Base-by-base conservation (phyloP, 2,329 filamentous ascomycete species). In the Colletotrichum kahawae region DNA sequence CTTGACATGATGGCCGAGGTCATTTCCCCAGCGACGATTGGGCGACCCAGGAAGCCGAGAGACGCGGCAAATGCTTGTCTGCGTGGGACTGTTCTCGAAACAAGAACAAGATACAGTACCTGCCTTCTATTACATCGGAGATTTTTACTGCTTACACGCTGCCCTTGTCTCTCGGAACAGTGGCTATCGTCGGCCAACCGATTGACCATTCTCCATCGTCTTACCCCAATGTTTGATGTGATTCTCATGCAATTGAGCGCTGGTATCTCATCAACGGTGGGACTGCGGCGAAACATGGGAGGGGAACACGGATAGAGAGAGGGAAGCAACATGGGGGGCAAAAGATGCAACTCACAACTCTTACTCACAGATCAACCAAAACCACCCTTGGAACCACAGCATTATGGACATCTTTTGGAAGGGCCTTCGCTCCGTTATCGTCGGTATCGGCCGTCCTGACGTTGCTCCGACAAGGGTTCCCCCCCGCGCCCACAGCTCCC, bases 201-300 rank as follows among this genome's bases (percentile, higher is more conserved):
- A 21, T 51, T 51, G 43, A 12, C 33, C 27, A n/a, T 48, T 51
- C 65, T 21, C 54, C 18, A 69, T 64, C 31, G 7, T 74, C 24
- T 75, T 75, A 75, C 72, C 38, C 72, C 68, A 71, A 75, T 21
- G 72, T 63, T 75, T 75, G 72, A 75, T 69, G 72, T 67, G 62
- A 74, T 74, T 43, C 51, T 62, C 38, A 24, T 54, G 14, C 56
- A 51, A 29, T 14, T 29, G 24, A 14, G 36, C 29, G 36, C 31
- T 59, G 57, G 43, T 63, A 70, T 59, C 33, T 54, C 43, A 51
- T 51, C 43, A 14, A 33, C 56, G 57, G 68, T 67, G 72, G 68
- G 27, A 34, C 56, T 21, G 21, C 9, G 38, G 34, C 56, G 24
- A 59, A 59, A 70, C 66, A 34, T 64, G 43, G 66, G 70, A 70